A percentile compares a stretch with the other conserved stretches of the same genome.
These are phyloP conservation scores for Corniculantispora saksenae DNA, from an alignment of 2,329 filamentous ascomycete genomes.

Conservation along the genomic window DNA sequence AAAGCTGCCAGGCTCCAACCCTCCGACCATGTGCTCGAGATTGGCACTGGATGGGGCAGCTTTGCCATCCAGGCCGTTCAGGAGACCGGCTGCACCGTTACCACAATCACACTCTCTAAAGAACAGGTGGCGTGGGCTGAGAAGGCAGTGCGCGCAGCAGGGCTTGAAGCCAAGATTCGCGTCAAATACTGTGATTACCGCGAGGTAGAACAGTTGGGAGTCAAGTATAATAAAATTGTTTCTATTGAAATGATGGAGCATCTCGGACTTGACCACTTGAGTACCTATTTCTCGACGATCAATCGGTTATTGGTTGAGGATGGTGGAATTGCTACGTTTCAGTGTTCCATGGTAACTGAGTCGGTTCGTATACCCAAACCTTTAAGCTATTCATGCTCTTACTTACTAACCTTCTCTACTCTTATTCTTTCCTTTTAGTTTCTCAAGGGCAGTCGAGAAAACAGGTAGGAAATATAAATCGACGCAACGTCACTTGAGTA, in stretches of 20 bases:
- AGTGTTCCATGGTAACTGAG: slow-evolving; percentile 74
- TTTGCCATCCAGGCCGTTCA: slow-evolving; percentile 70
- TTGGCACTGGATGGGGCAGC: slow-evolving; percentile 75
- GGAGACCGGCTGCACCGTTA: slow-evolving; percentile 67
- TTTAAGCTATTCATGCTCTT: no score
- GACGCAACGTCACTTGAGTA: no score
- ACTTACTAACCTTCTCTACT: no score
- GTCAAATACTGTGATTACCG: slow-evolving; percentile 71
- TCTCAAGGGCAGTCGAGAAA: no score
- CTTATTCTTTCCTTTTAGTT: no score
- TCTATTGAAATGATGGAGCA: slow-evolving; percentile 80
- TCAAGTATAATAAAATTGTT: slow-evolving; percentile 66
- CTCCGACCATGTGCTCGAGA: slow-evolving; percentile 70
- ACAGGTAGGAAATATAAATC: no score
- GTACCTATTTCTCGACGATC: slow-evolving; percentile 67
- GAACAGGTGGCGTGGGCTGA: slow-evolving; percentile 72
- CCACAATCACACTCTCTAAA: slow-evolving; percentile 65
- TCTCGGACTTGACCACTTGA: slow-evolving; percentile 67
- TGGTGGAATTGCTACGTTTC: slow-evolving; percentile 69
- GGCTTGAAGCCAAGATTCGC: slow-evolving; percentile 61
- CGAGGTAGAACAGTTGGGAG: slow-evolving; percentile 45
- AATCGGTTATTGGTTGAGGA: slow-evolving; percentile 64
- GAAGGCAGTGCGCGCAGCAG: slow-evolving; percentile 60
- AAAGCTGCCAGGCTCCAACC: slow-evolving; percentile 63
- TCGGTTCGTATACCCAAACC: slow-evolving; percentile 66